A percentile compares a stretch with the other conserved stretches of the same genome.
Evolutionary conservation across 345 rosid species (phyloP).

Genomic region (Brassica napus): DNA sequence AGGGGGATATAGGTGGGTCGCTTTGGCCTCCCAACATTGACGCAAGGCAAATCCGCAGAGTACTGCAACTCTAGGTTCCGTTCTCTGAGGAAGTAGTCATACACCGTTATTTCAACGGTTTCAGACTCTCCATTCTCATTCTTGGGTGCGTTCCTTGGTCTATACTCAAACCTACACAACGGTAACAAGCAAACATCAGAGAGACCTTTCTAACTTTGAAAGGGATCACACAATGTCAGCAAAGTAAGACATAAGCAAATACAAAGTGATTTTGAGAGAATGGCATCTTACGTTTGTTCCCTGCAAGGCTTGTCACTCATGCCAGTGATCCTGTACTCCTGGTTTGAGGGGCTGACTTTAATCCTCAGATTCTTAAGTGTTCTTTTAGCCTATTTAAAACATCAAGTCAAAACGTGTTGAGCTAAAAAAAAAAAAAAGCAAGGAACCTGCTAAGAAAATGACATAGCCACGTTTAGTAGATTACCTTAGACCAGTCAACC

Average conservation of each 20-base stretch:
- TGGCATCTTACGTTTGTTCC: slow-evolving; percentile 50
- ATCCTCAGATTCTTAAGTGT: slow-evolving; percentile 74
- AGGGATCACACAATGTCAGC: slow-evolving; percentile 8
- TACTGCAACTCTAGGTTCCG: slow-evolving; percentile 60
- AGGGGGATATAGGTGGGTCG: slow-evolving; percentile 64
- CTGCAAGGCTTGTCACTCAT: slow-evolving; percentile 65
- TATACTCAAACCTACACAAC: slow-evolving; percentile 62
- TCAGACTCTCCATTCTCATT: slow-evolving; percentile 56
- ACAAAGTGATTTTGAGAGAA: background rate
- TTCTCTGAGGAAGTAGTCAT: slow-evolving; percentile 67
- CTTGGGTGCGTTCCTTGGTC: slow-evolving; percentile 39
- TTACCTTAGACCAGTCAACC: slow-evolving; percentile 84
- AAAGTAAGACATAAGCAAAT: background rate
- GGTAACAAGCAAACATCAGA: slow-evolving; percentile 4
- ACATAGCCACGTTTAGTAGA: background rate
- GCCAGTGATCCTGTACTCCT: slow-evolving; percentile 82
- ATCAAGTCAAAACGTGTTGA: background rate
- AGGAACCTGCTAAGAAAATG: background rate
- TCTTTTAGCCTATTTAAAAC: slow-evolving; percentile 62
- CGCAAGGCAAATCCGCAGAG: slow-evolving; percentile 55
- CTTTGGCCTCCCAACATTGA: slow-evolving; percentile 81
- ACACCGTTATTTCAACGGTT: slow-evolving; percentile 57
- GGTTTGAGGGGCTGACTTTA: slow-evolving; percentile 66
- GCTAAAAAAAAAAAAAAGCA: background rate
- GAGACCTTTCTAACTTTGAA: background rate